Base-by-base conservation (phyloP, 2,329 filamentous ascomycete species). In the Colletotrichum sojae region DNA sequence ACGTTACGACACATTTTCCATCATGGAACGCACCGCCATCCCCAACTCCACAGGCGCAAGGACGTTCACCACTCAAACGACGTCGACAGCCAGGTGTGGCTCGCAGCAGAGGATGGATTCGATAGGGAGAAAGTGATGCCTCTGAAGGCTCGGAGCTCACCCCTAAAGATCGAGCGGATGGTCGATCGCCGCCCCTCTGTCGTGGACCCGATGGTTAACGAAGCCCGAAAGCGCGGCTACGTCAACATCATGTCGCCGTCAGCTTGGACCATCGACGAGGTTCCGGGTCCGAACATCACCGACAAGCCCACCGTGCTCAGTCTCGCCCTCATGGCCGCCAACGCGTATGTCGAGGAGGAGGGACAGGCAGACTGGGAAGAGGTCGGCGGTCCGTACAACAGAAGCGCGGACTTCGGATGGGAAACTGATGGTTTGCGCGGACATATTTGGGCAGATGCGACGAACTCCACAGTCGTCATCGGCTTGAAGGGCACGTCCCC, bases 371-470 rank as follows among this genome's bases (percentile, higher is more conserved):
- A 97, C 72, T 98, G 96, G 95, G 85, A 94, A 71, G 93, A 95
- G 71, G 90, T 97, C 2, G 90, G 92, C 51, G 86, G 86, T 10
- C 90, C 89, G 2, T 98, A 94, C 83, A 97, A 98, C 78, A 90
- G 93, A 71, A 95, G 93, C 6, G 90, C 89, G 62, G 93, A 95
- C 77, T 98, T 98, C 82, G 96, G 96, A 52, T 98, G 96, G 96
- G 89, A 97, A 78, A 84, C 84, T 43, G 95, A 98, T 78, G 95
- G 95, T 3, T 85, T 98, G 27, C 90, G 95, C 64, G 96, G 96
- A 2, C 96, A 99, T 79, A 90, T 99, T 64, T 98, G 95, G 81
- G 92, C 93, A 16, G 94, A 98, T 76, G 89, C 94, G 74, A 88
- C 83, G 46, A 98, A 98, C 79, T 89, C 89, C 43, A 98, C 95